phyloP scores from a whole-genome alignment of 1,284 basidiomycete species.

The Salmacisia buchloeana region DNA sequence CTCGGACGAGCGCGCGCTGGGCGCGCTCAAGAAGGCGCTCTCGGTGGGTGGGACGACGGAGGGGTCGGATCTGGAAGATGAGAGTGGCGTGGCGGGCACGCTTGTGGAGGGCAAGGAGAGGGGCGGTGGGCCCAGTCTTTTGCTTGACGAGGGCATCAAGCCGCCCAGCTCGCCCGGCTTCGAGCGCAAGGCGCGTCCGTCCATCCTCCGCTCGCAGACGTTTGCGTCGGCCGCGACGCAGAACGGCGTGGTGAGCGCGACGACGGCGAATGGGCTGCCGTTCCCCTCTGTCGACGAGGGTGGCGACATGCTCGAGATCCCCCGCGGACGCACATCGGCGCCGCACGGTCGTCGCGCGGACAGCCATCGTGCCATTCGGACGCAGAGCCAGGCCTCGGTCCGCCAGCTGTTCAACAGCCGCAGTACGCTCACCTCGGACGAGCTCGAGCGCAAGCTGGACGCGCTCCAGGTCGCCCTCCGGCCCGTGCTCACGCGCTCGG shows the following conservation, averaged over 20 bases:
- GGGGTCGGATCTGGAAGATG: slow-evolving; percentile 18
- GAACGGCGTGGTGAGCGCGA: not conserved
- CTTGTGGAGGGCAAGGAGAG: slow-evolving; percentile 15
- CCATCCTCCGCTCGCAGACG: slow-evolving; percentile 7
- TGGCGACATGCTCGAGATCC: not conserved
- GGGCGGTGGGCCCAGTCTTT: slow-evolving; percentile 1
- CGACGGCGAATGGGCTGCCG: not conserved
- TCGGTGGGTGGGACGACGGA: slow-evolving; percentile 38
- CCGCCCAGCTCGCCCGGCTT: slow-evolving; percentile 1
- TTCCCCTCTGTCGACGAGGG: slow-evolving; percentile 1
- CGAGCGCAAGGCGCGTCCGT: slow-evolving; percentile 8
- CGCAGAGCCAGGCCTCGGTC: not conserved
- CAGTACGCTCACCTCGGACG: not conserved
- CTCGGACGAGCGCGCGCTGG: slow-evolving; percentile 34
- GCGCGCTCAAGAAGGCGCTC: slow-evolving; percentile 34
- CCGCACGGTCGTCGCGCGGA: not conserved
- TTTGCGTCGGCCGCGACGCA: not conserved
- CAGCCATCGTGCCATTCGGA: not conserved
- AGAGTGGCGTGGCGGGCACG: slow-evolving; percentile 17
- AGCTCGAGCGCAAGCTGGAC: slow-evolving; percentile 2
- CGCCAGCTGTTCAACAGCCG: not conserved
- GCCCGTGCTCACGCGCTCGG: not conserved
- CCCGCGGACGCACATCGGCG: not conserved
- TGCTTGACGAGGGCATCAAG: not conserved
- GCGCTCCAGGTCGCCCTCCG: slow-evolving; percentile 2